Base-by-base conservation (phyloP, 306 rosid genomes). In the Senna siamea region DNA sequence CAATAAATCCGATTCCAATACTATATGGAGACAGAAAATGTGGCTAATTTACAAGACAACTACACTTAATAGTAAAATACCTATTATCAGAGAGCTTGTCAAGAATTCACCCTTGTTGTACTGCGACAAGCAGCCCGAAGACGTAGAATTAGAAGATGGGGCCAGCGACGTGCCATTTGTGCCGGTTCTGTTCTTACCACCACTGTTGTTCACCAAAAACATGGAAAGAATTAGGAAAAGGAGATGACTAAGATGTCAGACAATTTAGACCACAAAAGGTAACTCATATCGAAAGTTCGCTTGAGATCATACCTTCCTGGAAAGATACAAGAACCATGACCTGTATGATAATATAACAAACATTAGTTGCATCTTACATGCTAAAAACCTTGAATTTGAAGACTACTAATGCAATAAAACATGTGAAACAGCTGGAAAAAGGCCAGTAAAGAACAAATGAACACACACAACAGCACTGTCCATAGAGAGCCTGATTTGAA, bases 261-360 rank as follows among this genome's bases (percentile, higher is more conserved):
- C 5, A 60, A 59, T 35, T 37, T 23, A 66, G 48, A 47, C 38
- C 22, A 22, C 6, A 35, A 67, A 23, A 64, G 48, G 12, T 15
- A 57, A 43, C 40, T 34, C 30, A 69, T 53, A 14, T 2, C 65
- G 41, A 35, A 2, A 2, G 51, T 59, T 73, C 28, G 44, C 52
- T 65, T 15, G 64, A 76, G 68, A 69, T 55, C 69, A 35, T 87
- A 92, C 98, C 98, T 92, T 82, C 98, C 96, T 2, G 92, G 92
- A 82, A 90, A 87, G 71, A 73, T 79, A 55, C 98, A 92, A 41
- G 96, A 79, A 58, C 89, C 92, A 58, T 85, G 89, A 79, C 94
- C 98, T 92, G 87, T 76, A 79, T 64, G 44, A 68, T 50, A 58
- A 51, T 37, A 53, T 46, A 74, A 43, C 53, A 47, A 40, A 59